phyloP scores from a whole-genome alignment of 2,329 filamentous ascomycete species.

The Madurella mycetomatis region DNA sequence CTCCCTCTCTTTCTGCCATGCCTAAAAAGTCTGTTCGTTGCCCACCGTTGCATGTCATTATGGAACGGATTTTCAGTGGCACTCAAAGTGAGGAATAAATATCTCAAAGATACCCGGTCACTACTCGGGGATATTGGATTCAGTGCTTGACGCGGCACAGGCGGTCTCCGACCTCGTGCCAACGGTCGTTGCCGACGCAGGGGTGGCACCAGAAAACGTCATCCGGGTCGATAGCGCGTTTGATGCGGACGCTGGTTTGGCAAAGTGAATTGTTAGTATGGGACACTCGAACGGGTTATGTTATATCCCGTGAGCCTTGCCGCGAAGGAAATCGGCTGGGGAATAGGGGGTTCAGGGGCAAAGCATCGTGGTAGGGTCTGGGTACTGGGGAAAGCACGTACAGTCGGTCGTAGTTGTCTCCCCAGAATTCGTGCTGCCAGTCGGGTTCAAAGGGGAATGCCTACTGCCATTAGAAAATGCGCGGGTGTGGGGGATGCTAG shows the following conservation, averaged over 20 bases:
- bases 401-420: constrained; percentile 34
- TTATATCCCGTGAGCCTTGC: no score
- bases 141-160: constrained; percentile 16
- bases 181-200: constrained; percentile 28
- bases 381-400: constrained; percentile 11
- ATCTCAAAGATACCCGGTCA: not conserved
- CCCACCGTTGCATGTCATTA: no score
- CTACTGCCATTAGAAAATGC: not conserved
- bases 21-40: no score
- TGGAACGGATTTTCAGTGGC: no score
- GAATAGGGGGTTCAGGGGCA: not conserved
- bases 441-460: constrained; percentile 27
- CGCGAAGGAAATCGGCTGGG: not conserved
- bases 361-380: no score
- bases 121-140: not conserved
- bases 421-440: constrained; percentile 38
- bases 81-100: no score
- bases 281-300: no score
- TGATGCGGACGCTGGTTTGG: constrained; percentile 28
- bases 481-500: not conserved
- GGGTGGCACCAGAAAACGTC: constrained; percentile 39
- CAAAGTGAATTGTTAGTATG: not conserved
- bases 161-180: constrained; percentile 21
- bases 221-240: constrained; percentile 27
- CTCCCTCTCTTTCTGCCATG: no score